Conservation (phyloP, 2,329 filamentous ascomycete species). For the Boeremia lycopersici region DNA sequence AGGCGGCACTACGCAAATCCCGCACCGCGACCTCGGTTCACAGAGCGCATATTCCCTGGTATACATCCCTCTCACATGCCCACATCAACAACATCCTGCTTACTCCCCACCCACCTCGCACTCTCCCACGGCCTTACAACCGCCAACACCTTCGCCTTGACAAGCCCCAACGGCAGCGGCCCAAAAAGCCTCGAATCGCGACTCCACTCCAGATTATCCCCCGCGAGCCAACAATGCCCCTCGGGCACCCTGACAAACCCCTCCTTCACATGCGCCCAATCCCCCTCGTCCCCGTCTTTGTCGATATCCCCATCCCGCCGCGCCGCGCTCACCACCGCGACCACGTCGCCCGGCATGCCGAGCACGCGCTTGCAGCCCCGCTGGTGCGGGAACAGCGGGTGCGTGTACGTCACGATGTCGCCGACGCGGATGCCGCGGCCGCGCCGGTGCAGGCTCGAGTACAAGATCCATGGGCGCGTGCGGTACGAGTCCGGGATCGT, state of each 20-base stretch:
- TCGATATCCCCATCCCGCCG: conserved; percentile 33
- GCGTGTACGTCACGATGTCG: conserved; percentile 79
- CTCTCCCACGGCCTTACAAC: conserved; percentile 32
- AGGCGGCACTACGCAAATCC: too few species aligned
- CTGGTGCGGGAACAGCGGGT: conserved; percentile 66
- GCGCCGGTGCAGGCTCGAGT: conserved; percentile 36
- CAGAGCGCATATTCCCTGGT: too few species aligned
- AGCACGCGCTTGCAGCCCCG: conserved; percentile 77
- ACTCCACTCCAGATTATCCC: conserved; percentile 85
- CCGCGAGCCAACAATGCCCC: conserved; percentile 89
- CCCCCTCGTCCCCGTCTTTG: conserved; percentile 28
- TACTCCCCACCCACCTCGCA: conserved; percentile 34
- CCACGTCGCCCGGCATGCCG: conserved; percentile 68
- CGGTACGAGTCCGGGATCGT: conserved; percentile 61
- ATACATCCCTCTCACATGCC: too few species aligned
- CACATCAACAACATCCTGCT: conserved; percentile 16
- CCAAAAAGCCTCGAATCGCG: conserved; percentile 87
- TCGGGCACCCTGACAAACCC: conserved; percentile 78
- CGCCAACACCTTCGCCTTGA: conserved; percentile 79
- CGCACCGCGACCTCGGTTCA: too few species aligned
- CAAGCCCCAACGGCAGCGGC: conserved; percentile 81
- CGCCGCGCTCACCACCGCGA: conserved; percentile 67
- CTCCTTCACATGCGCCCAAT: conserved; percentile 38
- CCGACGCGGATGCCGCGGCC: conserved; percentile 76
- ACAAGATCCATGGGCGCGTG: conserved; percentile 28